phyloP scores from a whole-genome alignment of 225 moss, liverwort and hornwort genomes.

The Sphagnum tenellum region DNA sequence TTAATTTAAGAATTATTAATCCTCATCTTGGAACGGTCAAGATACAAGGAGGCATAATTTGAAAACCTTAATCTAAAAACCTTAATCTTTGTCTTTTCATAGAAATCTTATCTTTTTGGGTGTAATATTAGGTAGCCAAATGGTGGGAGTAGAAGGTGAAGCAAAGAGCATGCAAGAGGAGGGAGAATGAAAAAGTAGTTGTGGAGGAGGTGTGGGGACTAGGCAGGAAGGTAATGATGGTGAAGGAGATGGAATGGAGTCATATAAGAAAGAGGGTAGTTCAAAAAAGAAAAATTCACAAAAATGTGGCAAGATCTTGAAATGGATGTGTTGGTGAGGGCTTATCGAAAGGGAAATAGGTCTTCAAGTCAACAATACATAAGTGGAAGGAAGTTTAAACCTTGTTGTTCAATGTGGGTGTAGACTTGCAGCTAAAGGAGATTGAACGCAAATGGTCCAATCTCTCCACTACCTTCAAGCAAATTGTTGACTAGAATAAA shows the following conservation, averaged over 20 bases:
- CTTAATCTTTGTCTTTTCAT: no score
- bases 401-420: slow-evolving; percentile 31
- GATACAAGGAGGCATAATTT: no score
- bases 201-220: slow-evolving; percentile 20
- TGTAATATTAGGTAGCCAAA: no score
- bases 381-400: slow-evolving; percentile 61
- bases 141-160: no score
- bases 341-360: slow-evolving; percentile 57
- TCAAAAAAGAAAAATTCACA: slow-evolving; percentile 49
- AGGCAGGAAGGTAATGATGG: slow-evolving; percentile 39
- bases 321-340: slow-evolving; percentile 55
- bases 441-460: slow-evolving; percentile 66
- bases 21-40: no score
- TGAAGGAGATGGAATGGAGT: slow-evolving; percentile 33
- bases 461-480: slow-evolving; percentile 56
- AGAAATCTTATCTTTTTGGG: no score
- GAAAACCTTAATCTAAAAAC: no score
- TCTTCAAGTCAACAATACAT: slow-evolving; percentile 54
- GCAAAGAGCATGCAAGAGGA: slow-evolving; percentile 37
- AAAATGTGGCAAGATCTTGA: slow-evolving; percentile 64
- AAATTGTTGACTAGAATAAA: slow-evolving; percentile 64
- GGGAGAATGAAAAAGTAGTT: slow-evolving; percentile 21
- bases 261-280: slow-evolving; percentile 30
- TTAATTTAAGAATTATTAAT: no score
- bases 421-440: slow-evolving; percentile 51